These are phyloP conservation scores for Ichthyophthirius multifiliis DNA, from an alignment of 169 alveolate species.

Conservation along the genomic window DNA sequence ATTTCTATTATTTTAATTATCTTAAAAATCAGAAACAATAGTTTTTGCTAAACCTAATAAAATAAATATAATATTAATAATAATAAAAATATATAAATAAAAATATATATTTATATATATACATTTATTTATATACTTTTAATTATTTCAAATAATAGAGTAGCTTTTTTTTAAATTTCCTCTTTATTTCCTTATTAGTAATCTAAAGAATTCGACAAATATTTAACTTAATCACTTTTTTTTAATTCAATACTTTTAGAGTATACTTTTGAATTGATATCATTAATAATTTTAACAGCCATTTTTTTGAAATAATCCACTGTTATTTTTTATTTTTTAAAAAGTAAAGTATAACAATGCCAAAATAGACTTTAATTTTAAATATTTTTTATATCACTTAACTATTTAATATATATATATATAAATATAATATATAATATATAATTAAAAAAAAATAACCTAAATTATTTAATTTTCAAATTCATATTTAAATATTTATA, in stretches of 20 bases:
- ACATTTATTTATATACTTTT: not conserved
- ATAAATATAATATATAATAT: not conserved
- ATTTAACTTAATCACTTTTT: not conserved
- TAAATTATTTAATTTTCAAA: not conserved
- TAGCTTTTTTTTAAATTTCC: not conserved
- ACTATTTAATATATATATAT: not conserved
- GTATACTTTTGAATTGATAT: not conserved
- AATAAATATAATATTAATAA: not conserved
- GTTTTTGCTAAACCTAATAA: not conserved
- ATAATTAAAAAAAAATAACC: not conserved
- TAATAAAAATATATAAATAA: too few species aligned
- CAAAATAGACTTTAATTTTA: not conserved
- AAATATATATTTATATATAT: too few species aligned
- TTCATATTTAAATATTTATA: not conserved
- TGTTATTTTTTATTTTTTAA: not conserved
- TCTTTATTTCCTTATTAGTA: not conserved
- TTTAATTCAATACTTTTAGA: not conserved
- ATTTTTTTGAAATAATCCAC: not conserved
- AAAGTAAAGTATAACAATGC: not conserved
- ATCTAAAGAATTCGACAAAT: not conserved
- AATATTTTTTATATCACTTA: not conserved
- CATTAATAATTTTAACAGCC: not conserved
- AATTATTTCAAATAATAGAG: not conserved
- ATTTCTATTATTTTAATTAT: not conserved
- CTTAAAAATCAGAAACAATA: not conserved